Base-by-base conservation (phyloP, 2,329 filamentous ascomycete genomes). In the Aureobasidium melanogenum region DNA sequence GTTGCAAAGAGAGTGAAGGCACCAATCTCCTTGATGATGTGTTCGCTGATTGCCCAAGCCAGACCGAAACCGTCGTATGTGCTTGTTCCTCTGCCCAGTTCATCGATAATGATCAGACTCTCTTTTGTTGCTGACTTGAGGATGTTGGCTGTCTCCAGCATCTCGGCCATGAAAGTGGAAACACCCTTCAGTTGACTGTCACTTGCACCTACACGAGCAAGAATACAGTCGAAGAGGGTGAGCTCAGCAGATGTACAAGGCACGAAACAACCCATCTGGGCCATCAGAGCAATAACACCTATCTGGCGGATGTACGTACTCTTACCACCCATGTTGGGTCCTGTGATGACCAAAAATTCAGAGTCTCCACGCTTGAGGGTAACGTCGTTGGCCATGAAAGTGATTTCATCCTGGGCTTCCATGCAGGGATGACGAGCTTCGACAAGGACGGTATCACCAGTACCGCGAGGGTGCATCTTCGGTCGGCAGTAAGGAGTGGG, bases 151-250 rank as follows among this genome's bases (percentile, higher is more conserved):
- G 94, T 99, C 74, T 99, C 94, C 24, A 99, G 83, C 94, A 99
- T 99, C 77, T 99, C 94, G 1, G 94, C 94, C 95, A 99, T 99
- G 75, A 99, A 99, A 0, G 94, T 99, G 3, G 91, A 96, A 1
- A 99, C 94, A 38, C 94, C 94, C 76, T 97, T 97, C 65, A 99
- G 87, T 74, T 97, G 94, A 7, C 90, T 96, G 75, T 99, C 95
- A 68, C 89, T 94, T 7, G 94, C 95, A 44, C 95, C 94, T 0
- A 99, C 94, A 67, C 94, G 88, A 0, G 95, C 94, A 41, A 99
- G 87, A 64, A 99, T 96, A 64, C 91, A 94, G 77, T 99, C 94
- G 72, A 97, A 99, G 62, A 99, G 91, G 17, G 90, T 96, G 47
- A 99, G 78, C 74, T 97, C 92, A 15, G 95, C 94, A 71, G 91